Evolutionary conservation across 2,329 filamentous ascomycete species (phyloP).

Genomic region (Colletotrichum trifolii): DNA sequence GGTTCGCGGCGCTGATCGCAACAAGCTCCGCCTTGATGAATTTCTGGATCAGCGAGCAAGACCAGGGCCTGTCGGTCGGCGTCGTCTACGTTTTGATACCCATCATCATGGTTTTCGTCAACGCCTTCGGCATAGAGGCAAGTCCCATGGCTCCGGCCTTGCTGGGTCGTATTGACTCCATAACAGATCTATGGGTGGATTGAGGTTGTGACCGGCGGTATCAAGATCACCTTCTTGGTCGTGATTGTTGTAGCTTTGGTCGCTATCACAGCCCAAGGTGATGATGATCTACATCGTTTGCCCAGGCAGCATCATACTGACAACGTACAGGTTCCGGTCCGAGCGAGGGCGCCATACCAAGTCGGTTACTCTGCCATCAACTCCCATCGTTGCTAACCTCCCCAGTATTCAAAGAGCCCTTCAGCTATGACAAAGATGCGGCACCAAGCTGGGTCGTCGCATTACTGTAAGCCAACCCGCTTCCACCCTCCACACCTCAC

Average conservation of each 20-base stretch:
- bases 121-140: neutral
- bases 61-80: slow-evolving; percentile 35
- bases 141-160: too few species aligned
- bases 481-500: neutral
- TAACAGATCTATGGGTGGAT: slow-evolving; percentile 43
- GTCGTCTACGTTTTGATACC: slow-evolving; percentile 42
- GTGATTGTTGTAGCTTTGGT: slow-evolving; percentile 39
- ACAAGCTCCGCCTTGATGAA: slow-evolving; percentile 41
- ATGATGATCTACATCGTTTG: too few species aligned
- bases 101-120: neutral
- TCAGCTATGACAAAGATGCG: slow-evolving; percentile 37
- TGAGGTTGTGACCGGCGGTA: slow-evolving; percentile 40
- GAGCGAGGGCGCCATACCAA: neutral
- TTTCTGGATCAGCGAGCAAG: slow-evolving; percentile 38
- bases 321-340: neutral
- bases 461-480: slow-evolving; percentile 39
- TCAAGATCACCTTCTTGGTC: slow-evolving; percentile 42
- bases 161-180: too few species aligned
- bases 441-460: slow-evolving; percentile 40
- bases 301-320: neutral
- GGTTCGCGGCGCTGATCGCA: slow-evolving; percentile 42
- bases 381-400: too few species aligned
- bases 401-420: slow-evolving; percentile 3
- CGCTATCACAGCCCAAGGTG: slow-evolving; percentile 4
- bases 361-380: neutral